Percentiles rank a stretch among this genome's conserved stretches.
phyloP scores from a whole-genome alignment of 2,329 filamentous ascomycete species.

The Trichoderma pleuroti region DNA sequence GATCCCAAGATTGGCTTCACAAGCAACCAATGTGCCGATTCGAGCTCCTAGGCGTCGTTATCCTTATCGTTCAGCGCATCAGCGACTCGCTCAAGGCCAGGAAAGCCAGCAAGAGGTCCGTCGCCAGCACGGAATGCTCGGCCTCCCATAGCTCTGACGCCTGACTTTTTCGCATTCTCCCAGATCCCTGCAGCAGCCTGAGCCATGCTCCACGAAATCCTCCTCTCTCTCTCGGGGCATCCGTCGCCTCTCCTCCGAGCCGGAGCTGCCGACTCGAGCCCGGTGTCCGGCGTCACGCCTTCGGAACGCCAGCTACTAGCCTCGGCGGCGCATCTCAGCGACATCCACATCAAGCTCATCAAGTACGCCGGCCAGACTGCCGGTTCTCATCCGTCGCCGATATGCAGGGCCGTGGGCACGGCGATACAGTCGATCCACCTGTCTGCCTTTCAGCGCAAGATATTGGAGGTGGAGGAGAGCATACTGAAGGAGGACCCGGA shows the following conservation, averaged over 20 bases:
- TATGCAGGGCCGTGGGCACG: conserved; percentile 83
- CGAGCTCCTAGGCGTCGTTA: conserved; percentile 49
- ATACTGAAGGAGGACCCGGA: conserved; percentile 74
- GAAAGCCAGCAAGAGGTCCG: conserved; percentile 30
- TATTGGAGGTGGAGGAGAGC: conserved; percentile 76
- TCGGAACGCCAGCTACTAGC: conserved; percentile 79
- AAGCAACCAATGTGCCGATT: conserved; percentile 48
- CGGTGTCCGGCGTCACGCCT: conserved; percentile 59
- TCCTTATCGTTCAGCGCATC: conserved; percentile 46
- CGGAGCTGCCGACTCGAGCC: conserved; percentile 44
- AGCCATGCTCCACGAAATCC: conserved; percentile 94
- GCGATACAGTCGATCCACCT: conserved; percentile 73
- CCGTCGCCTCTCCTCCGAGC: conserved; percentile 78
- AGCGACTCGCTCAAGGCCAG: conserved; percentile 37
- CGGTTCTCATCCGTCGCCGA: conserved; percentile 68
- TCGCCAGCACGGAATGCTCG: not conserved
- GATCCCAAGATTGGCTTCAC: not conserved
- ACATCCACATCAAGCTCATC: conserved; percentile 71
- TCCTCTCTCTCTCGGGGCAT: conserved; percentile 92
- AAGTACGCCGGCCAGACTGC: conserved; percentile 64
- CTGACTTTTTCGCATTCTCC: conserved; percentile 18
- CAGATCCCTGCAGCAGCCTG: not conserved
- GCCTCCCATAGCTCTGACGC: not conserved
- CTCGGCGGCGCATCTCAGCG: conserved; percentile 72
- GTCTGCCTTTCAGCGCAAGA: conserved; percentile 73